Base-by-base conservation (phyloP, 805 yeast genomes). In the Saturnispora zaruensis region DNA sequence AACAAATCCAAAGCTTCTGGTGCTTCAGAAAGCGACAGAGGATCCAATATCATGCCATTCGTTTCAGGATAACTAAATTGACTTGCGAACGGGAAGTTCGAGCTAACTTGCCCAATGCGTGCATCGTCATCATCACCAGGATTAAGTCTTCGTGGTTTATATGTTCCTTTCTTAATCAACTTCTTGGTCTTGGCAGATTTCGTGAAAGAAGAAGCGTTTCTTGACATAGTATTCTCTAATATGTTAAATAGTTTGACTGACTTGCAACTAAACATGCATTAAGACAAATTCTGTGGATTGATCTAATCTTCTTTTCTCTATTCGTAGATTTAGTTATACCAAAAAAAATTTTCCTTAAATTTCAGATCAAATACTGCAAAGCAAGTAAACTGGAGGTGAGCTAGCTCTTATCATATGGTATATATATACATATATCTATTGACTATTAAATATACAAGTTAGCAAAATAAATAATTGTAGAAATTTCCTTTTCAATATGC, bases 1-100 rank as follows among this genome's bases (percentile, higher is more conserved):
- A 43, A 25, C 33, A 26, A 26, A 26, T 41, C 44, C 25, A 41
- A 23, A 4, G 40, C 11, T 21, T 38, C 28, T 18, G 26, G 7
- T 28, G 6, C 21, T 21, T 38, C 23, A 5, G 8, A 16, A 5
- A 40, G 36, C 11, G 13, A n/a, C 16, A 30, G 25, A 13, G 45
- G 45, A 25, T 47, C 20, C 23, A 24, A 13, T 6, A 47, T 47
- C 50, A 41, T 47, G 9, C 40, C 24, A 38, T 53, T 53, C 3
- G 51, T 49, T n/a, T 53, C 51, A 5, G 56, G 56, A 23, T 44
- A 53, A 16, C 52, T 43, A 13, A 24, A 24, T 6, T 49, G 52
- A 18, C 46, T 51, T 7, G 48, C 30, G 7, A 49, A 45, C 20
- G 54, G 44, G 41, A 16, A 36, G 13, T 18, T 36, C 49, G 56